Evolutionary conservation across 805 yeast species (phyloP).

Genomic region (Lipomyces orientalis): DNA sequence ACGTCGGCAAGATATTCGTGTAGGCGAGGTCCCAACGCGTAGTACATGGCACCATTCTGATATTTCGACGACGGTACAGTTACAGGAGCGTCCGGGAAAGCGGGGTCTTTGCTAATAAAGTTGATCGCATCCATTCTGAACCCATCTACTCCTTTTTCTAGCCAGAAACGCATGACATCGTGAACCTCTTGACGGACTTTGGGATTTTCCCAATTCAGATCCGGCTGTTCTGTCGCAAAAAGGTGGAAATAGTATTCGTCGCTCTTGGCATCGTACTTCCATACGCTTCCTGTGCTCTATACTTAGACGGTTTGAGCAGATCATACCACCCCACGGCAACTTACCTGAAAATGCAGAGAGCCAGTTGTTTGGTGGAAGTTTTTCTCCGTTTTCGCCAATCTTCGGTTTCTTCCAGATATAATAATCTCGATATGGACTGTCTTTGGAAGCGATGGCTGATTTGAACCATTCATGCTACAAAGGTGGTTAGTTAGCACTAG

Average conservation of each 20-base stretch:
- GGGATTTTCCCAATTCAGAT: constrained; percentile 65
- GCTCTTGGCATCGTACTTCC: constrained; percentile 61
- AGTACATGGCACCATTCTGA: constrained; percentile 50
- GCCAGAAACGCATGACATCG: constrained; percentile 61
- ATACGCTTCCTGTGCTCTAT: constrained; percentile 50
- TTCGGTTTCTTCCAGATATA: constrained; percentile 62
- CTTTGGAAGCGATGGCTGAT: constrained; percentile 57
- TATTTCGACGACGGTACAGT: constrained; percentile 49
- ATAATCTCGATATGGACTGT: constrained; percentile 66
- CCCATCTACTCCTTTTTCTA: constrained; percentile 62
- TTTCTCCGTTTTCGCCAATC: constrained; percentile 51
- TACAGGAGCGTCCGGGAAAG: constrained; percentile 58
- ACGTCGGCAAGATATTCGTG: constrained; percentile 64
- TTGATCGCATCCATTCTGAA: constrained; percentile 65
- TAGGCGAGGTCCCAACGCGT: constrained; percentile 59
- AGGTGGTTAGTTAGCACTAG: neutral
- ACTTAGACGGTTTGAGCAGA: neutral
- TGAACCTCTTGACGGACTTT: constrained; percentile 50
- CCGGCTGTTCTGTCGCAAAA: constrained; percentile 63
- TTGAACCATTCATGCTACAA: constrained; percentile 62
- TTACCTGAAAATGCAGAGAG: constrained; percentile 49
- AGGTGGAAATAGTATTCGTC: constrained; percentile 61
- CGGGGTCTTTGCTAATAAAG: constrained; percentile 56
- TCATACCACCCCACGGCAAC: neutral
- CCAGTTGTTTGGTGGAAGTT: constrained; percentile 67